A percentile compares a stretch with the other conserved stretches of the same genome.
Conservation (phyloP, 352 stramenopile species). For the Phytophthora constricta region DNA sequence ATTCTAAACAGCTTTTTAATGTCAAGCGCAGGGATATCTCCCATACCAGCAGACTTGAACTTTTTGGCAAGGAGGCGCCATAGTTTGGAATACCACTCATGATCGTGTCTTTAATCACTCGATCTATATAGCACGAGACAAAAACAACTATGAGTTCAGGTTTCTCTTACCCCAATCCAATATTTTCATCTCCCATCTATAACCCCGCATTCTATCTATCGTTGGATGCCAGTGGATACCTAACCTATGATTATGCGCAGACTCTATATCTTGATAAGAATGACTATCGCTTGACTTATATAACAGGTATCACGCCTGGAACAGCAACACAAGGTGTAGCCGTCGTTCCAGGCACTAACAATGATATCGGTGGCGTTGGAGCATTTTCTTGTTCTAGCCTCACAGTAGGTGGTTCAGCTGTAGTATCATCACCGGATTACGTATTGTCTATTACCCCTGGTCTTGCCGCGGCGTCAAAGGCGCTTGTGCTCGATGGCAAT, state of each 20-base stretch:
- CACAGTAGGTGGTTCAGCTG: neutral
- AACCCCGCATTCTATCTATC: conserved; percentile 2
- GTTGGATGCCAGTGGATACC: neutral
- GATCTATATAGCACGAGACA: conserved; percentile 12
- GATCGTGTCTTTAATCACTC: neutral
- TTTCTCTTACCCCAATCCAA: conserved; percentile 9
- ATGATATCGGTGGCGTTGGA: too few species aligned
- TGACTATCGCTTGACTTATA: neutral
- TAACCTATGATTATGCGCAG: neutral
- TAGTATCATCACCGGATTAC: too few species aligned
- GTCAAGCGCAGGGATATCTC: conserved; percentile 3
- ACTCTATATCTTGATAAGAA: neutral
- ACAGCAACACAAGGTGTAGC: neutral
- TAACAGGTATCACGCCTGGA: neutral
- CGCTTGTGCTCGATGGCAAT: neutral
- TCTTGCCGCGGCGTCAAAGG: neutral
- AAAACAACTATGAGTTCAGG: conserved; percentile 16
- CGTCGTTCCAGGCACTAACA: neutral
- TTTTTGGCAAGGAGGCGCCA: neutral
- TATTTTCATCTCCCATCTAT: neutral
- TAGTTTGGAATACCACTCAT: conserved; percentile 11
- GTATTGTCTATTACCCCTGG: neutral
- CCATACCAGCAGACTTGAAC: too few species aligned
- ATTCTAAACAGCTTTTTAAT: conserved; percentile 19
- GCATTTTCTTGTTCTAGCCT: too few species aligned